Conservation (phyloP, 805 yeast species). For the Wickerhamiella qilinensis region DNA sequence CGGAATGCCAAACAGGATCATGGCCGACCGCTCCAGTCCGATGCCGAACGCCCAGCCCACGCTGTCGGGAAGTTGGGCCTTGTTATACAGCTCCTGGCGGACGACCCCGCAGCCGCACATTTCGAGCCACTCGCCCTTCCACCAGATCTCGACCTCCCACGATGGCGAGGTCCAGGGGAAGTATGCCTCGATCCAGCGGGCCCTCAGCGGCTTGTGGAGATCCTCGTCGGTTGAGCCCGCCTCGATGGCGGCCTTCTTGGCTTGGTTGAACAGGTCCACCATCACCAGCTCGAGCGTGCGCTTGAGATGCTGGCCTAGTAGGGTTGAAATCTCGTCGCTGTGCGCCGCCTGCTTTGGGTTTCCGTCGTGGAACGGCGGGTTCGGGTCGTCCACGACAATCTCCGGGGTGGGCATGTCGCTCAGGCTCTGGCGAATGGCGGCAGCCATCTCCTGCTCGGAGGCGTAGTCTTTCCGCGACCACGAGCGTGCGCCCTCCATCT, state of each 20-base stretch:
- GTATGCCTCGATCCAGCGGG: slow-evolving; percentile 88
- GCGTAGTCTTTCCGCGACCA: slow-evolving; percentile 44
- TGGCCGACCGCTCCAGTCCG: slow-evolving; percentile 88
- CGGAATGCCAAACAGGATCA: slow-evolving; percentile 88
- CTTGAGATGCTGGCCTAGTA: slow-evolving; percentile 65
- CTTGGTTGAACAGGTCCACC: slow-evolving; percentile 57
- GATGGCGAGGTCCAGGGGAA: slow-evolving; percentile 99
- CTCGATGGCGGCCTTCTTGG: slow-evolving; percentile 40
- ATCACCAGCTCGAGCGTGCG: slow-evolving; percentile 74
- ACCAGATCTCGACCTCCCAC: slow-evolving; percentile 97
- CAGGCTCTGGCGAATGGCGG: slow-evolving; percentile 40
- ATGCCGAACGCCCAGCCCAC: slow-evolving; percentile 97
- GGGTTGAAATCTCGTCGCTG: slow-evolving; percentile 49
- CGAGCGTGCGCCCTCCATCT: slow-evolving; percentile 87
- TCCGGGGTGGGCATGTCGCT: slow-evolving; percentile 47
- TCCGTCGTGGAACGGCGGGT: slow-evolving; percentile 33
- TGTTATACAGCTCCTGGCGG: slow-evolving; percentile 55
- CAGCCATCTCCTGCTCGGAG: slow-evolving; percentile 26
- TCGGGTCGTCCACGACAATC: slow-evolving; percentile 64
- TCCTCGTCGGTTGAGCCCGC: slow-evolving; percentile 47
- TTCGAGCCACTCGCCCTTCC: slow-evolving; percentile 97
- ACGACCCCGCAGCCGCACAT: slow-evolving; percentile 94
- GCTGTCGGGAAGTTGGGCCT: slow-evolving; percentile 44
- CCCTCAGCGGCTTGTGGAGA: slow-evolving; percentile 57
- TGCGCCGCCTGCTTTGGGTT: slow-evolving; percentile 76